A percentile compares a stretch with the other conserved stretches of the same genome.
Evolutionary conservation across 352 stramenopile genomes (phyloP).

Genomic region (Pythium utonaiense): DNA sequence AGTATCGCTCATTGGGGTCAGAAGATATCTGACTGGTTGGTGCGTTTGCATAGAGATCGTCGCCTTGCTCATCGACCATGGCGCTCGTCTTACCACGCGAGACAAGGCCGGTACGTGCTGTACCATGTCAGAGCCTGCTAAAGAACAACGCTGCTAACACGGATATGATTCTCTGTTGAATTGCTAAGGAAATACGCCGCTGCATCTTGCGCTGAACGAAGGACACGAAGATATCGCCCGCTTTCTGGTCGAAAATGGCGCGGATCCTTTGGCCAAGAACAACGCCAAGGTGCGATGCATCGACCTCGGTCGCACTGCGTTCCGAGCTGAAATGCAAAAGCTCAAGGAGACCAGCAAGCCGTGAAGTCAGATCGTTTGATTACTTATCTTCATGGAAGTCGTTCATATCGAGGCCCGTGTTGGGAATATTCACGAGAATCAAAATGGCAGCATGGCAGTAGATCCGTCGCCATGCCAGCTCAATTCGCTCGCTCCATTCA

Average conservation of each 20-base stretch:
- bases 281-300: conserved; percentile 50
- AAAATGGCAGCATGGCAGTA: conserved; percentile 59
- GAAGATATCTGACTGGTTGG: neutral
- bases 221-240: conserved; percentile 59
- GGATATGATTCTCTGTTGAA: too few relatives aligned
- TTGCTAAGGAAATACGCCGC: conserved; percentile 67
- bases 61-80: conserved; percentile 55
- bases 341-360: conserved; percentile 8
- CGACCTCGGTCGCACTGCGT: conserved; percentile 43
- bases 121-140: neutral
- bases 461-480: conserved; percentile 51
- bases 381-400: conserved; percentile 27
- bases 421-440: conserved; percentile 64
- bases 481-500: conserved; percentile 46
- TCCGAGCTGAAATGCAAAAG: conserved; percentile 40
- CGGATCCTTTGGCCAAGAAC: conserved; percentile 52
- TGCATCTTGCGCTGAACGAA: conserved; percentile 66
- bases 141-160: too few relatives aligned
- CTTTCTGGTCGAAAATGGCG: conserved; percentile 55
- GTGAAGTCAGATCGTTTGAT: neutral
- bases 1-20: too few relatives aligned
- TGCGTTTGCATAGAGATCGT: conserved; percentile 37
- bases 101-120: conserved; percentile 35
- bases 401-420: conserved; percentile 39
- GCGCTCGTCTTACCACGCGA: conserved; percentile 46